These are phyloP conservation scores for Trichoderma sp. DNA, from an alignment of 2,329 filamentous ascomycete species.

Conservation along the genomic window DNA sequence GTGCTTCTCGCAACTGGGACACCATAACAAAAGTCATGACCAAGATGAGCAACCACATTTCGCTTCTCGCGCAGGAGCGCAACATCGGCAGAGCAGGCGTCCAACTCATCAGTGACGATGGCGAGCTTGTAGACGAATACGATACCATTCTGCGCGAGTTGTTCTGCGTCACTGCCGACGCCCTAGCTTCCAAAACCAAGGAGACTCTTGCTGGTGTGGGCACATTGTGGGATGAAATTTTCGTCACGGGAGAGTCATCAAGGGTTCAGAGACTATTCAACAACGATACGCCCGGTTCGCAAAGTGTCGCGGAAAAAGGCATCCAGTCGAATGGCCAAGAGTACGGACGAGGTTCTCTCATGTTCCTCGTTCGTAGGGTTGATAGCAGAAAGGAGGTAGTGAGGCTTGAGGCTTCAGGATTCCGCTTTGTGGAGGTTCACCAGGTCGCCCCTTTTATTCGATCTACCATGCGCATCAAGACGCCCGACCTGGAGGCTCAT, in stretches of 20 bases:
- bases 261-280: not conserved
- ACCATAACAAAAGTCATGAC: not conserved
- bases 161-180: not conserved
- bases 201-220: not conserved
- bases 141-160: not conserved
- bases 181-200: not conserved
- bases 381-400: not conserved
- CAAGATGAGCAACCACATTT: not conserved
- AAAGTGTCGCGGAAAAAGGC: not conserved
- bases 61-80: not conserved
- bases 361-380: not conserved
- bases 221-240: not conserved
- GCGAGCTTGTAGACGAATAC: not conserved
- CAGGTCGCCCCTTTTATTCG: not conserved
- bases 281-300: not conserved
- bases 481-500: not conserved
- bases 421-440: not conserved
- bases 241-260: not conserved
- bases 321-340: not conserved
- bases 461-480: not conserved
- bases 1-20: not conserved
- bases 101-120: not conserved
- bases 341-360: not conserved
- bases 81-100: not conserved
- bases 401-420: not conserved